These are phyloP conservation scores for Scheffersomyces segobiensis DNA, from an alignment of 1,139 yeast genomes.

Conservation along the genomic window DNA sequence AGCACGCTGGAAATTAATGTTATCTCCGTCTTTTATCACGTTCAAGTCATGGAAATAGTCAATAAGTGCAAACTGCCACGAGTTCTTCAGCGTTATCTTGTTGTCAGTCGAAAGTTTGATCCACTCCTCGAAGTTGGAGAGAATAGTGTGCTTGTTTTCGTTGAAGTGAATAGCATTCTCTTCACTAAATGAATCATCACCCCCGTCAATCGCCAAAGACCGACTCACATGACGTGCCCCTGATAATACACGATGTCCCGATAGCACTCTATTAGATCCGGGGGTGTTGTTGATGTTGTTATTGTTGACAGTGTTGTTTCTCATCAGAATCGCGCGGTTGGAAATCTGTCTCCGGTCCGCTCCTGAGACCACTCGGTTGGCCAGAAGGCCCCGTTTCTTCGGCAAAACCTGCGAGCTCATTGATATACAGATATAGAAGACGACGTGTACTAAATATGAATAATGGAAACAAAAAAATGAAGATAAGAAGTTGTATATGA, in stretches of 20 bases:
- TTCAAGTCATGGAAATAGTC: constrained; percentile 79
- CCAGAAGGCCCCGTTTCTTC: constrained; percentile 10
- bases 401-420: constrained; percentile 14
- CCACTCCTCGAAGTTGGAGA: constrained; percentile 83
- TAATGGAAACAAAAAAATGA: background rate
- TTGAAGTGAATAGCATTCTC: constrained; percentile 48
- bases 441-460: background rate
- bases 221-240: constrained; percentile 19
- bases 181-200: constrained; percentile 27
- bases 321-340: constrained; percentile 12
- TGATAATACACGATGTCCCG: constrained; percentile 16
- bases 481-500: background rate
- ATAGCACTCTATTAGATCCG: constrained; percentile 9
- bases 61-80: constrained; percentile 85
- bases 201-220: constrained; percentile 10
- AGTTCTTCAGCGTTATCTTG: constrained; percentile 65
- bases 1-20: constrained; percentile 74
- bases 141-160: constrained; percentile 45
- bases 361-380: constrained; percentile 5
- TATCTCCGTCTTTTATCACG: constrained; percentile 59
- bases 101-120: constrained; percentile 88
- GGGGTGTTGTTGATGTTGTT: constrained; percentile 6
- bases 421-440: background rate
- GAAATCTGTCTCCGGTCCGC: constrained; percentile 11
- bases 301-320: constrained; percentile 5